A percentile compares a stretch with the other conserved stretches of the same genome.
Conservation (phyloP, 768 basidiomycete genomes). For the Suillus plorans region DNA sequence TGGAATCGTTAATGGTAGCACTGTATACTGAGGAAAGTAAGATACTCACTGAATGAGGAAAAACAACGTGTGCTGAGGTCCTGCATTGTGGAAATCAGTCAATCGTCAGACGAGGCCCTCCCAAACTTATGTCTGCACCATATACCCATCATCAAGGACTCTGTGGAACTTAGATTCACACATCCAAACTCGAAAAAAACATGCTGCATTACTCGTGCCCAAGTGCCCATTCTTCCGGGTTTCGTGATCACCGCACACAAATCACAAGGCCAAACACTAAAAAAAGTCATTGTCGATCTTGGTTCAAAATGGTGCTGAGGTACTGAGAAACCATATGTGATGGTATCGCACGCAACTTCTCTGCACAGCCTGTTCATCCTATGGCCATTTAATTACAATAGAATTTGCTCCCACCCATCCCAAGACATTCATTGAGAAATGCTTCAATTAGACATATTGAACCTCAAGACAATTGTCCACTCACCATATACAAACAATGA, state of each 20-base stretch:
- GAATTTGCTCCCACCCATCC: slow-evolving; percentile 8
- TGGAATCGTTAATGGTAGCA: slow-evolving; percentile 38
- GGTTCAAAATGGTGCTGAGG: slow-evolving; percentile 12
- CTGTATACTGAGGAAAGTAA: slow-evolving; percentile 25
- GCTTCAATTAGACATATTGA: neutral
- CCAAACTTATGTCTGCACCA: slow-evolving; percentile 6
- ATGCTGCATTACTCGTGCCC: slow-evolving; percentile 26
- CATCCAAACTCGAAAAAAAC: slow-evolving; percentile 15
- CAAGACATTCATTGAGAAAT: neutral
- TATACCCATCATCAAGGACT: too few species aligned
- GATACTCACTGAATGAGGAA: slow-evolving; percentile 19
- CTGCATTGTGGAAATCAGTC: slow-evolving; percentile 22
- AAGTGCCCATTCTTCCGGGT: slow-evolving; percentile 37
- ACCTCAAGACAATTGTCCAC: neutral
- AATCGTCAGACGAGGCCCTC: slow-evolving; percentile 13
- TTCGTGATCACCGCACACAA: neutral
- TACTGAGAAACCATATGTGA: slow-evolving; percentile 40
- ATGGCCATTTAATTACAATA: slow-evolving; percentile 19
- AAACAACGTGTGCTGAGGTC: slow-evolving; percentile 21
- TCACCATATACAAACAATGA: neutral
- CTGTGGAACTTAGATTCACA: too few species aligned
- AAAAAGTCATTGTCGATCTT: neutral
- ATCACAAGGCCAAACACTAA: neutral
- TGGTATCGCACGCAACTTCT: slow-evolving; percentile 35
- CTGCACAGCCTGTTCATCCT: slow-evolving; percentile 33